phyloP scores from a whole-genome alignment of 2,329 filamentous ascomycete species.

The Fusarium siculi region DNA sequence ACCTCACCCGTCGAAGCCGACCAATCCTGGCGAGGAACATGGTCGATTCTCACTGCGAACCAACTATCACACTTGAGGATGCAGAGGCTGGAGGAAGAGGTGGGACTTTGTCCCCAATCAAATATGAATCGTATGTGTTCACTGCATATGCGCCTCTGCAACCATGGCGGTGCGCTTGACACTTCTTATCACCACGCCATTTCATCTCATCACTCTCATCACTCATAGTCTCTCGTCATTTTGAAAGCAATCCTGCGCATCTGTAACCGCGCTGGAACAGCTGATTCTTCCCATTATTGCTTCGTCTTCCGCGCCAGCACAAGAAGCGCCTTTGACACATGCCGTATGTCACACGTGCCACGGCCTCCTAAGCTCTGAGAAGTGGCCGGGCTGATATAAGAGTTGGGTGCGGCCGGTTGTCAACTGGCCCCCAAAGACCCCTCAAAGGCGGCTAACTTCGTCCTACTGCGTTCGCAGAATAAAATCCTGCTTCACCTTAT shows the following conservation, averaged over 20 bases:
- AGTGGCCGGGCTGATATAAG: slow-evolving; percentile 12
- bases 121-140: no score
- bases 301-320: slow-evolving; percentile 15
- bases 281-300: slow-evolving; percentile 1
- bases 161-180: background rate
- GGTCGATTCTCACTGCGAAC: background rate
- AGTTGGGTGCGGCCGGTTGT: slow-evolving; percentile 4
- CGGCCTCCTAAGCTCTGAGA: no score
- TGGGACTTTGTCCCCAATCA: background rate
- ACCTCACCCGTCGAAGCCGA: background rate
- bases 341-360: slow-evolving; percentile 20
- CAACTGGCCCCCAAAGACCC: slow-evolving; percentile 15
- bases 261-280: slow-evolving; percentile 3
- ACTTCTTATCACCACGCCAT: slow-evolving; percentile 26
- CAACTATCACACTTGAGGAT: background rate
- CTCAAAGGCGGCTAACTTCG: slow-evolving; percentile 3
- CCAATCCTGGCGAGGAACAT: background rate
- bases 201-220: slow-evolving; percentile 1
- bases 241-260: no score
- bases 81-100: slow-evolving; percentile 18
- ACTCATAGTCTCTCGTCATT: no score
- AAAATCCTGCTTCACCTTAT: slow-evolving; percentile 4
- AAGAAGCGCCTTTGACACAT: slow-evolving; percentile 8
- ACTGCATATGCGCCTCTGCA: background rate
- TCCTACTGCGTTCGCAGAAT: background rate